Evolutionary conservation across 176 grass and related monocot species (phyloP).

Genomic region (Triticum turgidum): DNA sequence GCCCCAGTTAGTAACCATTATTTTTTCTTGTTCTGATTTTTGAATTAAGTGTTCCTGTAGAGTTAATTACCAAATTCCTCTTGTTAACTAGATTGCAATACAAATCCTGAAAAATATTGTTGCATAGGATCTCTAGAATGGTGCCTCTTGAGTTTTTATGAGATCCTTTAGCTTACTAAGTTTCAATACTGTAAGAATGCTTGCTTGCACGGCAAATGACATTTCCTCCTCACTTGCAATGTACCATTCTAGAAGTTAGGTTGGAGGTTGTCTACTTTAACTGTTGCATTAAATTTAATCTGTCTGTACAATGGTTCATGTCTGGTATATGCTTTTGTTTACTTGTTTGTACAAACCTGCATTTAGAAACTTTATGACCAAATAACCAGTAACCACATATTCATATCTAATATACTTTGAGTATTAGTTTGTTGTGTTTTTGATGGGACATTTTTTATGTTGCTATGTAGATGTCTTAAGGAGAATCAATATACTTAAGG

Average conservation of each 20-base stretch:
- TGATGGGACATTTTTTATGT: conserved; percentile 27
- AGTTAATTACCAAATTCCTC: conserved; percentile 11
- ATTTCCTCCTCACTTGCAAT: conserved; percentile 15
- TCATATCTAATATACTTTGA: conserved; percentile 27
- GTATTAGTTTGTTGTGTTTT: conserved; percentile 26
- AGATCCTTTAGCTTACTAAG: background rate
- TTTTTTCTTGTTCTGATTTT: conserved; percentile 1
- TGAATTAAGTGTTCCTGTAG: background rate
- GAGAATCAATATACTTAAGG: conserved; percentile 93
- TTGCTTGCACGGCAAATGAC: conserved; percentile 17
- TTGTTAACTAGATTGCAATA: conserved; percentile 15
- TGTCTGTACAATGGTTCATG: background rate
- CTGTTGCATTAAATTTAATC: conserved; percentile 21
- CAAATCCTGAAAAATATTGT: conserved; percentile 32
- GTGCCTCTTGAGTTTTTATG: background rate
- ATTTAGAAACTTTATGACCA: conserved; percentile 8
- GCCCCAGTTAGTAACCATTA: background rate
- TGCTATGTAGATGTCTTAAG: conserved; percentile 80
- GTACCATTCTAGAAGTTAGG: conserved; percentile 14
- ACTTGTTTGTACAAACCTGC: background rate
- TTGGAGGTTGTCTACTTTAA: background rate
- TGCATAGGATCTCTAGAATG: conserved; percentile 24
- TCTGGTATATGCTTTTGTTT: conserved; percentile 14
- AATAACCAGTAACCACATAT: conserved; percentile 4
- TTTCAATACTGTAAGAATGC: background rate